Base-by-base conservation (phyloP, 257 asterid species). In the Asclepias syriaca region DNA sequence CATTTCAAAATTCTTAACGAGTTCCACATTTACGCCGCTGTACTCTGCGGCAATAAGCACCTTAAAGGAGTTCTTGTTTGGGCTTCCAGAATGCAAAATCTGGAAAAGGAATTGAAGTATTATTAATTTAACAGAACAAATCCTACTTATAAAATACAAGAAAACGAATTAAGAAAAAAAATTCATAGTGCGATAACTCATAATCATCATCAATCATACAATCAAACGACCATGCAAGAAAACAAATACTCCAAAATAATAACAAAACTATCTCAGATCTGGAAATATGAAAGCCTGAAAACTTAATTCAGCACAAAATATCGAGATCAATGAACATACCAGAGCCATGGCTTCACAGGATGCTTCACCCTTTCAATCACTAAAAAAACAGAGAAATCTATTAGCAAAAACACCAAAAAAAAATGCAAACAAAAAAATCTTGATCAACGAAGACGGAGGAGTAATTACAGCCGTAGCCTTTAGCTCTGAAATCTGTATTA, bases 331-430 rank as follows among this genome's bases (percentile, higher is more conserved):
- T 2, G n/a, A 49, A 6, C 27, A 55, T 73, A 91, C 97, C 88
- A 89, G 86, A 81, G 88, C 88, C 96, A 91, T 91, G 85, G 81
- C 84, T 79, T 70, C 83, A 81, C 77, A 29, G 80, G 74, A 82
- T 75, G 40, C 58, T 24, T 50, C 57, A 55, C 77, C 70, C 8
- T 69, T 58, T 78, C 65, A 10, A 54, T 29, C 49, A 21, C 51
- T 63, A 21, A 8, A 12, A 10, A 48, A 70, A 0, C 11, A n/a
- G 10, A 50, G 51, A 22, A 34, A 4, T 8, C 29, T 4, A 56
- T 2, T 11, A 22, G 13, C 19, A 15, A 32, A 58, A 24, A 43
- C 15, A 1, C 12, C 8, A 4, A 2, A 71, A 46, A 71, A 46
- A 19, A 60, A 24, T 18, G 24, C 57, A 22, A 18, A 27, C 8